Conservation (phyloP, 495 filamentous ascomycete genomes). For the Filosporella fistucella region DNA sequence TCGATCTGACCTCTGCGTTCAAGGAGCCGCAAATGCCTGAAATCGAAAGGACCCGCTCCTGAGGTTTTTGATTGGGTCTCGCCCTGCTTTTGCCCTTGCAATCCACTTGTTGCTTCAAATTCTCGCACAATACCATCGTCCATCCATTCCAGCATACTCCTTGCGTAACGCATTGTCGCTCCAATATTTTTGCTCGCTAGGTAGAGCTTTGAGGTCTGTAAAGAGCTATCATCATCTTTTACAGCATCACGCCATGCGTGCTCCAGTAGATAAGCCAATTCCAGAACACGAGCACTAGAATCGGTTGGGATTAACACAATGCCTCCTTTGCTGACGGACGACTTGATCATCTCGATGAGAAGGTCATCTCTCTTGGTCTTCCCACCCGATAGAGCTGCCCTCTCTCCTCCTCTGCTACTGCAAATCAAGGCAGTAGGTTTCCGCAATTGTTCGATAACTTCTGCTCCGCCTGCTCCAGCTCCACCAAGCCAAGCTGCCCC, state of each 20-base stretch:
- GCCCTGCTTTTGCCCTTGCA: slow-evolving; percentile 35
- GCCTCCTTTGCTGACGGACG: slow-evolving; percentile 71
- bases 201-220: slow-evolving; percentile 70
- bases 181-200: slow-evolving; percentile 75
- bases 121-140: slow-evolving; percentile 87
- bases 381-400: slow-evolving; percentile 62
- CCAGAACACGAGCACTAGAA: slow-evolving; percentile 89
- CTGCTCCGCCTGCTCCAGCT: slow-evolving; percentile 71
- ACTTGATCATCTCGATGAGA: slow-evolving; percentile 76
- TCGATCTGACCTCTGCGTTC: slow-evolving; percentile 72
- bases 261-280: slow-evolving; percentile 88
- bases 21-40: slow-evolving; percentile 76
- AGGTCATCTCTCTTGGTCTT: slow-evolving; percentile 79
- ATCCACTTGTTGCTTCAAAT: slow-evolving; percentile 65
- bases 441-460: slow-evolving; percentile 87
- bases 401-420: slow-evolving; percentile 75
- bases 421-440: slow-evolving; percentile 93
- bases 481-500: slow-evolving; percentile 92
- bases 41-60: slow-evolving; percentile 78
- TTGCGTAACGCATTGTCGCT: slow-evolving; percentile 79
- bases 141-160: slow-evolving; percentile 99
- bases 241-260: slow-evolving; percentile 74
- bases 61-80: slow-evolving; percentile 39
- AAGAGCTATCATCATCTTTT: slow-evolving; percentile 52
- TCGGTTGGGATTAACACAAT: slow-evolving; percentile 95